Evolutionary conservation across 768 basidiomycete species (phyloP), one percentile per base, ranked within the genome.

Genomic region (Phlegmacium glaucopus): DNA sequence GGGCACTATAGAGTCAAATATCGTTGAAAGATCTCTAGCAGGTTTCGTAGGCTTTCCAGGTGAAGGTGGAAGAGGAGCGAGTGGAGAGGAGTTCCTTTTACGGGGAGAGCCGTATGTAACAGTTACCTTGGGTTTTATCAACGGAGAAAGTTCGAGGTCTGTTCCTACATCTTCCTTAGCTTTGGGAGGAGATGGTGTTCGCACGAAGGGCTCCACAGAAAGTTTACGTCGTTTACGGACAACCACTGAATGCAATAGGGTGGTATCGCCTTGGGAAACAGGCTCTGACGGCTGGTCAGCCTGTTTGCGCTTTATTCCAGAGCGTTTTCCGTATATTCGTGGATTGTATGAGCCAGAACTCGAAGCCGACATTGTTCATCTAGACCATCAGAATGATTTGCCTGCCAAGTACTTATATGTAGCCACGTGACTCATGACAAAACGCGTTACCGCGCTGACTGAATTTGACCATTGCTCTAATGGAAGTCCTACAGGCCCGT

Each of bases 401-500:
- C 5, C 22, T 22, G 22, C 22, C 22, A n/a, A n/a, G n/a, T n/a
- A n/a, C n/a, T n/a, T n/a, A 2, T 22, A 22, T 22, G 5, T 22
- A 22, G 22, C 22, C 22, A 22, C 22, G 22, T 22, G 22, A 22
- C 22, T 22, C 2, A 56, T 57, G 56, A 59, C 53, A 27, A 47
- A 51, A 57, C 63, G 65, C 67, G 70, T 70, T 65, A 44, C n/a
- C 55, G 56, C 58, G 51, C 47, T 52, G 50, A 48, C 44, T 45
- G 47, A 48, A 50, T 46, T 50, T 45, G 34, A 26, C 27, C 40
- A 39, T 56, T 17, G 40, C 42, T 48, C 37, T 36, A 26, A 83
- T 85, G 82, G 76, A 85, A 52, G 64, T 70, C 44, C 67, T 78
- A 38, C 66, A 79, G 59, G 68, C 70, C 42, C 80, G 90, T 15